Evolutionary conservation across 2,329 filamentous ascomycete species (phyloP).

Genomic region (Exophiala spinifera): DNA sequence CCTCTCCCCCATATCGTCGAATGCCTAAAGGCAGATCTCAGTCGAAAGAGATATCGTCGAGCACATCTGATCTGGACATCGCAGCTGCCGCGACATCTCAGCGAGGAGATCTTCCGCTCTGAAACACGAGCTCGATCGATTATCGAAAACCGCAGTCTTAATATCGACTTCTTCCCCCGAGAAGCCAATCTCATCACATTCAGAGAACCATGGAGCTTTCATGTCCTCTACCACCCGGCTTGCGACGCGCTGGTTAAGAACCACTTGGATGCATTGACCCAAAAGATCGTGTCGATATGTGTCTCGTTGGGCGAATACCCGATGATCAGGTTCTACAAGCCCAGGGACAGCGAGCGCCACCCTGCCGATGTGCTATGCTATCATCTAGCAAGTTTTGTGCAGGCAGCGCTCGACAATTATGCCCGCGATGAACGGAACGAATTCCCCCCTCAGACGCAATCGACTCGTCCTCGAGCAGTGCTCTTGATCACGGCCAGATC

Average conservation of each 20-base stretch:
- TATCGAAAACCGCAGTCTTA: conserved; percentile 75
- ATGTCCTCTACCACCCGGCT: conserved; percentile 81
- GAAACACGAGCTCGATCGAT: conserved; percentile 66
- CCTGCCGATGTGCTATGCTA: conserved; percentile 84
- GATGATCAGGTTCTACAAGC: conserved; percentile 85
- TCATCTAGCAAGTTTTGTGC: conserved; percentile 85
- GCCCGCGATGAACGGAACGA: conserved; percentile 71
- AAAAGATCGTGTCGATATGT: conserved; percentile 87
- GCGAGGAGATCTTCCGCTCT: conserved; percentile 71
- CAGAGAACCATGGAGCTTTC: conserved; percentile 93
- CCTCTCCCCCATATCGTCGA: conserved; percentile 86
- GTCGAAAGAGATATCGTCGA: conserved; percentile 74
- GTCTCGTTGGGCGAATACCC: conserved; percentile 92
- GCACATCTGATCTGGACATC: conserved; percentile 83
- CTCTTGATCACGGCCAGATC: conserved; percentile 86
- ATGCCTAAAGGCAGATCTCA: conserved; percentile 88
- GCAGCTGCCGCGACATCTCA: conserved; percentile 63
- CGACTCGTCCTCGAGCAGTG: conserved; percentile 71
- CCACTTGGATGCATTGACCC: conserved; percentile 80
- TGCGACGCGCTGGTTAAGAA: conserved; percentile 80
- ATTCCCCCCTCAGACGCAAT: conserved; percentile 73
- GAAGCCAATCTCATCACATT: conserved; percentile 92
- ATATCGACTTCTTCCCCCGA: conserved; percentile 83
- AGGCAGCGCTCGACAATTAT: conserved; percentile 86
- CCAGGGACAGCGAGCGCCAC: conserved; percentile 65